A percentile compares a stretch with the other conserved stretches of the same genome.
Evolutionary conservation across 2,329 filamentous ascomycete genomes (phyloP).

Genomic region (Keithomyces neogunnii): DNA sequence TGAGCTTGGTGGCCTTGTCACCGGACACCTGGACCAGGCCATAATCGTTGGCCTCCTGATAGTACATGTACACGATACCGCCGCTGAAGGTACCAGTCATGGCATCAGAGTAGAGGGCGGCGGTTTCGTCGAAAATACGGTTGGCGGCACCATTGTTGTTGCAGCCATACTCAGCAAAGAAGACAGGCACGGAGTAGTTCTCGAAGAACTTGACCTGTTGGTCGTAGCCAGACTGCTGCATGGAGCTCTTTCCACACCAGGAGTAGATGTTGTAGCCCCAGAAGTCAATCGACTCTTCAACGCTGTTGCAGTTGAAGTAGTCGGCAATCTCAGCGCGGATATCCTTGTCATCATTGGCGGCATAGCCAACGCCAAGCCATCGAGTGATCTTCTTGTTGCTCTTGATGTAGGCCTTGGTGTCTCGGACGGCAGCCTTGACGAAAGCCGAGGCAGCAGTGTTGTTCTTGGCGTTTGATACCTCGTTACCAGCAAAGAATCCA

Average conservation of each 20-base stretch:
- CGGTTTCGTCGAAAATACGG: slow-evolving; percentile 80
- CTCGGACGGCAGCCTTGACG: slow-evolving; percentile 95
- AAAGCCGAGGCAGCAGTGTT: slow-evolving; percentile 88
- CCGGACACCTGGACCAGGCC: slow-evolving; percentile 60
- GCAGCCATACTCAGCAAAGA: slow-evolving; percentile 99
- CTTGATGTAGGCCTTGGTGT: slow-evolving; percentile 92
- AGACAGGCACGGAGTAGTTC: slow-evolving; percentile 85
- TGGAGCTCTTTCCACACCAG: slow-evolving; percentile 86
- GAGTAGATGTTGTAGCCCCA: slow-evolving; percentile 99
- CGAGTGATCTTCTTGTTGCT: slow-evolving; percentile 70
- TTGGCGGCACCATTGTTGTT: slow-evolving; percentile 56
- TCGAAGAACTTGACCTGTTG: slow-evolving; percentile 78
- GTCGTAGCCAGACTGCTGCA: slow-evolving; percentile 68
- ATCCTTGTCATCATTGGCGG: slow-evolving; percentile 81
- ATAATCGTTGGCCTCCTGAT: slow-evolving; percentile 83
- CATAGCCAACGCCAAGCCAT: slow-evolving; percentile 83
- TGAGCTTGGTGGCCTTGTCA: slow-evolving; percentile 53
- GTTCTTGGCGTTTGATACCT: slow-evolving; percentile 82
- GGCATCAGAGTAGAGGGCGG: slow-evolving; percentile 64
- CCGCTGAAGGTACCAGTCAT: slow-evolving; percentile 90
- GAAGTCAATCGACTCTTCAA: slow-evolving; percentile 72
- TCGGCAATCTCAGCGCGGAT: slow-evolving; percentile 76
- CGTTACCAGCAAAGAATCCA: slow-evolving; percentile 98
- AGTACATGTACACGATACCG: slow-evolving; percentile 99
- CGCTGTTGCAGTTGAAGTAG: slow-evolving; percentile 85